A percentile compares a stretch with the other conserved stretches of the same genome.
phyloP scores from a whole-genome alignment of 257 asterid species.

The Nicotiana attenuata region DNA sequence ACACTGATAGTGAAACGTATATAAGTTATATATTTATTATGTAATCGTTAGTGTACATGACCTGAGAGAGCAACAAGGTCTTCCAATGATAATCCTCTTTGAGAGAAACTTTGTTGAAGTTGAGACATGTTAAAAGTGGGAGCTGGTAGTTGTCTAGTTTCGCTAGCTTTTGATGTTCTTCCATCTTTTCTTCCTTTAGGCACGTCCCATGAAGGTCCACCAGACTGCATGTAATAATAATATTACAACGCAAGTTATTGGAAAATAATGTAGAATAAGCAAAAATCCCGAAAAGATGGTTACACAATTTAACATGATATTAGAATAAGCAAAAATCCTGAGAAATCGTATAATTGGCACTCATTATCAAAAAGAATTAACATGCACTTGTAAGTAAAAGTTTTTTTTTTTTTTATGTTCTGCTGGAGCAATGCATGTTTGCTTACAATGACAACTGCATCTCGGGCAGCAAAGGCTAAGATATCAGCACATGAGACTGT shows the following conservation, averaged over 20 bases:
- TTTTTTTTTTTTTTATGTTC: too few species aligned
- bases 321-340: neutral
- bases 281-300: neutral
- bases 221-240: slow-evolving; percentile 30
- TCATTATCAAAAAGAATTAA: too few species aligned
- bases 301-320: too few species aligned
- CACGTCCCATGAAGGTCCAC: slow-evolving; percentile 77
- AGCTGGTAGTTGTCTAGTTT: slow-evolving; percentile 56
- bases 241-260: neutral
- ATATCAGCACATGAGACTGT: slow-evolving; percentile 26
- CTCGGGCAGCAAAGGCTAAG: slow-evolving; percentile 26
- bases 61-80: slow-evolving; percentile 77
- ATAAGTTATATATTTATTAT: neutral
- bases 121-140: slow-evolving; percentile 58
- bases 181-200: slow-evolving; percentile 85
- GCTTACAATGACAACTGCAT: slow-evolving; percentile 16
- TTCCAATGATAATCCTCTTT: slow-evolving; percentile 56
- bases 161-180: slow-evolving; percentile 59
- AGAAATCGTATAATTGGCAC: too few species aligned
- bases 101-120: slow-evolving; percentile 54
- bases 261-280: neutral
- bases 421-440: neutral
- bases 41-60: neutral
- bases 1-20: neutral
- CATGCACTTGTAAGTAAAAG: too few species aligned